Evolutionary conservation across 371 early-diverging fungal genomes (phyloP).

Genomic region (Batkoa obscura): DNA sequence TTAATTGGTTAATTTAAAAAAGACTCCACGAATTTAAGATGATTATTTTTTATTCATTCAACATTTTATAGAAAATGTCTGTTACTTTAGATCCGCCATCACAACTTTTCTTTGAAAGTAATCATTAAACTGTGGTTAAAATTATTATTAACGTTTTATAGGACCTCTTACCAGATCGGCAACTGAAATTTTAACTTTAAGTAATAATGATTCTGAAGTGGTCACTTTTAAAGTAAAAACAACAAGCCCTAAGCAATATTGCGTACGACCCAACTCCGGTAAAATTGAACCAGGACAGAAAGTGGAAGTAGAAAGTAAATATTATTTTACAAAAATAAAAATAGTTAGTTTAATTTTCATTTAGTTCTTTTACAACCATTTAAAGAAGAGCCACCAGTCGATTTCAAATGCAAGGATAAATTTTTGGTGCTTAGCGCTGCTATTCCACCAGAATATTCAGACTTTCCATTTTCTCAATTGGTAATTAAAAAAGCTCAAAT

Average conservation of each 20-base stretch:
- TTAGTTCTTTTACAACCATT: constrained; percentile 75
- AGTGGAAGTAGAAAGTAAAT: constrained; percentile 56
- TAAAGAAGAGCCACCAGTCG: constrained; percentile 57
- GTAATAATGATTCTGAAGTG: constrained; percentile 43
- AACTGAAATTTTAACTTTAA: constrained; percentile 38
- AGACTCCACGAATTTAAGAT: constrained; percentile 7
- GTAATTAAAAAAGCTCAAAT: constrained; percentile 12
- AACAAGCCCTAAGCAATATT: constrained; percentile 93
- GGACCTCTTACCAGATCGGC: constrained; percentile 56
- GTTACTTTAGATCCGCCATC: constrained; percentile 26
- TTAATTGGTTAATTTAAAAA: no score
- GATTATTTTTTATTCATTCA: neutral
- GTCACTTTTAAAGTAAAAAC: constrained; percentile 94
- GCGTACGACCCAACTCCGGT: constrained; percentile 90
- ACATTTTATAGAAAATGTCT: constrained; percentile 19
- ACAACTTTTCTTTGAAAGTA: constrained; percentile 36
- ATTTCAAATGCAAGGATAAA: constrained; percentile 81
- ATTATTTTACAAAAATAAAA: neutral
- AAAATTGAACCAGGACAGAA: constrained; percentile 49
- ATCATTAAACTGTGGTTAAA: constrained; percentile 7
- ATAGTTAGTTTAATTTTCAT: neutral
- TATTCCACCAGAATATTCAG: constrained; percentile 29
- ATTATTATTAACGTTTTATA: constrained; percentile 11
- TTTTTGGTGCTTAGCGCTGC: constrained; percentile 76
- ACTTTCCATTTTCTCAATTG: constrained; percentile 18